Base-by-base conservation (phyloP, 768 basidiomycete species). In the Lentinula raphanica region DNA sequence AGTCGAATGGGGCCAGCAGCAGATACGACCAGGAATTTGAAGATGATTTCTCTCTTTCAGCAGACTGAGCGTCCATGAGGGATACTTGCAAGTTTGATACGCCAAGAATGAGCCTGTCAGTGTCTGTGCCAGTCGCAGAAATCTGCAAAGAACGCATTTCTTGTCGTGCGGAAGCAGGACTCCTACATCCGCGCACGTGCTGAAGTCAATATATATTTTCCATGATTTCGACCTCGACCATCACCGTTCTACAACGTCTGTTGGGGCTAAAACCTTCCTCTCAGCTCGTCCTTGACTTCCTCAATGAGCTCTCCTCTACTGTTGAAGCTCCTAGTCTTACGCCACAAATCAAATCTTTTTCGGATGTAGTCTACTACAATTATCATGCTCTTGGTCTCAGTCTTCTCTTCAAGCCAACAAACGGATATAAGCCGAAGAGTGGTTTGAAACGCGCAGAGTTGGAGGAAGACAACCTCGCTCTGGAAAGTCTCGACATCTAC, bases 351-450 rank as follows among this genome's bases (percentile, higher is more conserved):
- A 93, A 91, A 68, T 76, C 84, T 0, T 94, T 92, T 69, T 68
- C 90, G 28, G 92, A 97, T 69, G 81, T 82, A 7, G 84, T 93
- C 62, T 98, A 94, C 76, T 82, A 91, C 75, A 95, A 92, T 69
- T 95, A 92, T 74, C 80, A 79, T 66, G 31, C 78, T 1, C 77
- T 95, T 29, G 95, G 95, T 11, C 65, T 96, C 65, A 95, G 93
- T 62, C 72, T 97, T 46, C 82, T 88, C 63, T 95, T 88, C 74
- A 62, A 77, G 23, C 92, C 92, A 5, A 71, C 71, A 51, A 73
- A 80, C 19, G 86, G 83, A 25, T 90, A 90, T 72, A 83, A 78
- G 64, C 86, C 84, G 23, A 70, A 67, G 56, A 66, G 72, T 9
- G 80, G 78, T 19, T 65, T 79, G 31, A 71, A 70, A 51, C 69